Conservation (phyloP, 306 rosid species). For the Rosa multiflora region DNA sequence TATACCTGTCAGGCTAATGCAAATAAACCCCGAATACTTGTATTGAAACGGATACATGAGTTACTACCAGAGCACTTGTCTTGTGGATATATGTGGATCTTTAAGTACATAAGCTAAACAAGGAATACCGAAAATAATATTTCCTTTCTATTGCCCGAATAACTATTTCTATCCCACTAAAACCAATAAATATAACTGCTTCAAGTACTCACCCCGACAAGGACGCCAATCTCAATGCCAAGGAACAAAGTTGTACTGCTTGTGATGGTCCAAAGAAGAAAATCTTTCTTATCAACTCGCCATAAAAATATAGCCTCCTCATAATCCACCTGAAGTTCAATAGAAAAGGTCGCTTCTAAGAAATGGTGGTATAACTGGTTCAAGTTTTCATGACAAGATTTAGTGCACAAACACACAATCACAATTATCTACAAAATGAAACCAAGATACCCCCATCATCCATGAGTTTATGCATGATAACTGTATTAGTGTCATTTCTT, state of each 20-base stretch:
- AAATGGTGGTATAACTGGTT: background rate
- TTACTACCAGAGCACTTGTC: background rate
- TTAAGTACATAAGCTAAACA: background rate
- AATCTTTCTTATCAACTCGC: constrained; percentile 90
- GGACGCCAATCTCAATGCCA: constrained; percentile 97
- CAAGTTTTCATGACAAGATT: background rate
- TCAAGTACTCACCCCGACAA: constrained; percentile 78
- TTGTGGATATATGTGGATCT: background rate
- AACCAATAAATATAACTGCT: constrained; percentile 23
- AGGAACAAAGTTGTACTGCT: constrained; percentile 73
- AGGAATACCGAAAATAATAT: background rate
- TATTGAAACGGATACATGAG: constrained; percentile 9
- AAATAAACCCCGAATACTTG: background rate
- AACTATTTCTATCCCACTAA: constrained; percentile 18
- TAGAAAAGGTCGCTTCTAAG: constrained; percentile 17
- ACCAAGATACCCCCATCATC: background rate
- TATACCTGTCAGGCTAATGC: background rate
- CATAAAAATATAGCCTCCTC: constrained; percentile 87
- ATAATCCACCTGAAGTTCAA: constrained; percentile 78
- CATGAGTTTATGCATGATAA: background rate
- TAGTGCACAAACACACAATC: background rate
- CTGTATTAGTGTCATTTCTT: background rate
- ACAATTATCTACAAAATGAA: background rate
- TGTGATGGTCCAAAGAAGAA: constrained; percentile 94
- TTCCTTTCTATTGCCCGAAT: constrained; percentile 2